Conservation (phyloP, 2,329 filamentous ascomycete genomes). For the Exophiala oligosperma region DNA sequence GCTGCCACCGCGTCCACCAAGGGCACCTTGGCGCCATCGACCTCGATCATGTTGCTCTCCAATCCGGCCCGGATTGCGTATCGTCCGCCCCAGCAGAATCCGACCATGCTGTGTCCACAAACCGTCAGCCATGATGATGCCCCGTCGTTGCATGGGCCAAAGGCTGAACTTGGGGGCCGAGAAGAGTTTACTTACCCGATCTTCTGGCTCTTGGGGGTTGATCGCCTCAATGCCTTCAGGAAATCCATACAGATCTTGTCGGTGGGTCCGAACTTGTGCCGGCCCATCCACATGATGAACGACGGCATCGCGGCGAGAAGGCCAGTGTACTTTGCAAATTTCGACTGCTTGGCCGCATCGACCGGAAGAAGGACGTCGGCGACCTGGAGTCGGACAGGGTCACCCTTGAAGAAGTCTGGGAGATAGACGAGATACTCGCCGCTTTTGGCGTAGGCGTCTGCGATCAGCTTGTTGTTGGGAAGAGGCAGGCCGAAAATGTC, state of each 20-base stretch:
- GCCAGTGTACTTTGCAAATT: constrained; percentile 41
- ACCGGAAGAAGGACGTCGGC: constrained; percentile 57
- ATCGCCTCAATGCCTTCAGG: constrained; percentile 53
- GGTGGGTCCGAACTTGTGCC: constrained; percentile 56
- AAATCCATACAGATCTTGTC: constrained; percentile 54
- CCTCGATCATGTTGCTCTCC: constrained; percentile 35
- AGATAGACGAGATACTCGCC: constrained; percentile 53
- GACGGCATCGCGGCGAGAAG: constrained; percentile 37
- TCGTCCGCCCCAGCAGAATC: constrained; percentile 66
- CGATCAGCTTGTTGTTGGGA: constrained; percentile 54
- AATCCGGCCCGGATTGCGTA: constrained; percentile 52
- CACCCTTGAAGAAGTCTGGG: constrained; percentile 70
- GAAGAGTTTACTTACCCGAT: constrained; percentile 38
- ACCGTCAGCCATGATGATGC: too few species aligned
- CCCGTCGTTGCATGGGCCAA: too few species aligned
- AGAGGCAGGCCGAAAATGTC: constrained; percentile 59
- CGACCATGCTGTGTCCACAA: constrained; percentile 41
- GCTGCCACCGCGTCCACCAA: constrained; percentile 56
- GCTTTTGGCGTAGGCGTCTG: constrained; percentile 56
- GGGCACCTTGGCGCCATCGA: constrained; percentile 32
- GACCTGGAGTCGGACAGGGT: constrained; percentile 58
- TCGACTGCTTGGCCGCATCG: constrained; percentile 56
- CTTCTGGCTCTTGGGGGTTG: constrained; percentile 45
- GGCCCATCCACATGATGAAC: constrained; percentile 56
- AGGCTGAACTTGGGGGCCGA: too few species aligned